These are phyloP conservation scores for Ciborinia camelliae DNA, from an alignment of 2,329 filamentous ascomycete species.

Conservation along the genomic window DNA sequence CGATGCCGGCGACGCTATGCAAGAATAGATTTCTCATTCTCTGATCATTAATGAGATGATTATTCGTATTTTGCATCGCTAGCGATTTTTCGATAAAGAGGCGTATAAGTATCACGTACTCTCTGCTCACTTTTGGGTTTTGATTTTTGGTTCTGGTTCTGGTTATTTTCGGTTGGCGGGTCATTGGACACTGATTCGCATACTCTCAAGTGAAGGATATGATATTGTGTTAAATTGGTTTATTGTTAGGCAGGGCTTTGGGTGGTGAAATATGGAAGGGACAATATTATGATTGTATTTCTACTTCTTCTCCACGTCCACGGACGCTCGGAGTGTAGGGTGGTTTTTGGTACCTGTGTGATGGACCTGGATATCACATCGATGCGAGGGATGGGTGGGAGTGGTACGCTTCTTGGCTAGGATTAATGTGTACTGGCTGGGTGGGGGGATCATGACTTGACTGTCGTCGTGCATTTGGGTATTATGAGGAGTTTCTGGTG, in stretches of 20 bases:
- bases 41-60: not conserved
- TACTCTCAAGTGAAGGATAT: conserved; percentile 17
- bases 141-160: conserved; percentile 10
- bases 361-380: conserved; percentile 17
- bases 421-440: not conserved
- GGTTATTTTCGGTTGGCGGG: conserved; percentile 2
- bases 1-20: conserved; percentile 6
- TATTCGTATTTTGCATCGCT: conserved; percentile 1
- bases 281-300: conserved; percentile 15
- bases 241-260: conserved; percentile 2
- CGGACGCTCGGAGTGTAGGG: conserved; percentile 1
- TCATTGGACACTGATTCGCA: conserved; percentile 4
- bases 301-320: conserved; percentile 13
- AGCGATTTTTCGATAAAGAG: not conserved
- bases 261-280: conserved; percentile 5
- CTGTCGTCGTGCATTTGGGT: conserved; percentile 7
- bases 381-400: not conserved
- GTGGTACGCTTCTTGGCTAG: conserved; percentile 9
- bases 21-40: conserved; percentile 11
- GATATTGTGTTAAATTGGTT: conserved; percentile 10
- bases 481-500: conserved; percentile 1
- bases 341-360: conserved; percentile 4
- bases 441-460: not conserved
- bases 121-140: not conserved
- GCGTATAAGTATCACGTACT: conserved; percentile 19